Base-by-base conservation (phyloP, 352 stramenopile genomes). In the Phytopythium ostracodes region DNA sequence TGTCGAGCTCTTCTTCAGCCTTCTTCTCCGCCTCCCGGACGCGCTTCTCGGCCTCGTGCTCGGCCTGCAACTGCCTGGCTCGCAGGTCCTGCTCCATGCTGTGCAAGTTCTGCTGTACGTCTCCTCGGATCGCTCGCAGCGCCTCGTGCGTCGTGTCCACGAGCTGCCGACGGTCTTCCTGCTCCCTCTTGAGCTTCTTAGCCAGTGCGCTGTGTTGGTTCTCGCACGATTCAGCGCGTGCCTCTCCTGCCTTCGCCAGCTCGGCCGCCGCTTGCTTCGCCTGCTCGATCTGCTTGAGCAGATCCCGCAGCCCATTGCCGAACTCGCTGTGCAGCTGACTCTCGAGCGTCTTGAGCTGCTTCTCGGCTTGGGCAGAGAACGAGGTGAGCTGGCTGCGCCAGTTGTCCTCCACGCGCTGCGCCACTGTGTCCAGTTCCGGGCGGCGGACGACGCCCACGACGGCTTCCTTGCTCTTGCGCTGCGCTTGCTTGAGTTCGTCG, bases 51-150 rank as follows among this genome's bases (percentile, higher is more conserved):
- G 73, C 42, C 17, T 78, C 64, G 9, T 72, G 66, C 11, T 61
- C 59, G 20, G 68, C 18, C 4, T 73, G 70, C 22, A 54, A 71
- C 18, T 62, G 24, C 36, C 77, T 82, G 11, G 61, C 61, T n/a
- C 74, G 77, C 0, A 29, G 65, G 9, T 91, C 77, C 50, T 80
- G 72, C 0, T 43, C 60, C 5, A 86, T 15, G 11, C 59, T 51
- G 17, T 91, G 71, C 14, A 88, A 52, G 25, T 76, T 66, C 43
- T 90, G 79, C 69, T 90, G 73, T 6, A 85, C 56, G 4, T 69
- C 60, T 22, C 87, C 72, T 9, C 80, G 75, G 24, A 43, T 65
- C 33, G 78, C 79, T 42, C 78, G 76, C 0, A 81, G 56, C 4
- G 70, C 65, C 59, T 91, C 81, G 0, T 84, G 62, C 0, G 84